Evolutionary conservation across 2,329 filamentous ascomycete genomes (phyloP), one percentile per base, ranked within the genome.

Genomic region (Magnaporthiopsis poae): DNA sequence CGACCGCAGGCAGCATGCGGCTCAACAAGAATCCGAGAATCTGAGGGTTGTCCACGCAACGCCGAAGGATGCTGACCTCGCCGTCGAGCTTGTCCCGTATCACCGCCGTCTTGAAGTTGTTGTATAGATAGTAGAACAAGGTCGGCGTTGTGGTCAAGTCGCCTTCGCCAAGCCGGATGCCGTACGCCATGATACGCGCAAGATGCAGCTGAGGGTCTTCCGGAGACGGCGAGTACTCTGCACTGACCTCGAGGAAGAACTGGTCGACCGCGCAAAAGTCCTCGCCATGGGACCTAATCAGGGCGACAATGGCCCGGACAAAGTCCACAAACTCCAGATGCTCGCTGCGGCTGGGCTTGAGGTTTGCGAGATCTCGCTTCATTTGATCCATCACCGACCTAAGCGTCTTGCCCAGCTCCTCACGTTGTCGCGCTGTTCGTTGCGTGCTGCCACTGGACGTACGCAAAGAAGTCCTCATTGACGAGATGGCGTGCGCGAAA

Each of bases 171-270:
- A 87, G 74, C 60, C 82, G 80, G 39, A 86, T 74, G 0, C 83
- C 85, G 71, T 85, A 87, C 1, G 83, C 81, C 21, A 84, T 71
- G 71, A 87, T 83, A 5, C 78, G 79, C 4, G 84, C 84, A 31
- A 82, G 80, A 68, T 86, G 84, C 5, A 87, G 77, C 56, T 83
- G 80, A 2, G 84, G 84, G 62, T 87, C 85, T 66, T 85, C 79
- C 15, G 75, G 71, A 0, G 84, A 80, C 2, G 85, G 85, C 3
- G 80, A 82, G 72, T 86, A 87, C 66, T 84, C 83, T 56, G 76
- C 78, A 71, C 79, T 84, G 70, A 84, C 82, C 67, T 84, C 81
- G 67, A 82, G 84, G 73, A 84, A 87, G 72, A 83, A 87, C 1
- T 76, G 72, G 70, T 87, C 83, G 4, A 87, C 76, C 0, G 77